phyloP scores from a whole-genome alignment of 495 filamentous ascomycete species.

The Penicillium coprophilum region DNA sequence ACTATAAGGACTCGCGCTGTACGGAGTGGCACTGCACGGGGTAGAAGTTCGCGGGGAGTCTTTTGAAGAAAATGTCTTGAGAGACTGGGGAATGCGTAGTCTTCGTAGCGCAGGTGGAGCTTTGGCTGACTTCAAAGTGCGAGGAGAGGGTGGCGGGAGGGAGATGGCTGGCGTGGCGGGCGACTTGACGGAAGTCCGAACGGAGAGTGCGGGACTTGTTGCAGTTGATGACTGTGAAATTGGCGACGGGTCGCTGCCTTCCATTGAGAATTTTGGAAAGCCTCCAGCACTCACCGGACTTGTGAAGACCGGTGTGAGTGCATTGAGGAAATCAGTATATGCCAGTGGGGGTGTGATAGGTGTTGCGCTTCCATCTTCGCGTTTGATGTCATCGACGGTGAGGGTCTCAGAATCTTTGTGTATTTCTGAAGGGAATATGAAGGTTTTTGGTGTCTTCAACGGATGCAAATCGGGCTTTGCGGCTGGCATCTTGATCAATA shows the following conservation, averaged over 20 bases:
- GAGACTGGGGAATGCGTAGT: not conserved
- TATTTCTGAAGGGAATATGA: conserved; percentile 3
- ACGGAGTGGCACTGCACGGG: not conserved
- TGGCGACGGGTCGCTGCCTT: conserved; percentile 37
- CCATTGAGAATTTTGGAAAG: conserved; percentile 35
- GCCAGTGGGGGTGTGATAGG: conserved; percentile 91
- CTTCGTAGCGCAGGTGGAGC: not conserved
- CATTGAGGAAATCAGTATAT: conserved; percentile 89
- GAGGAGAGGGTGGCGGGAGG: conserved; percentile 37
- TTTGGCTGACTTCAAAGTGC: not conserved
- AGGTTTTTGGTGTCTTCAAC: not conserved
- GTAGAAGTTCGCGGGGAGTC: not conserved
- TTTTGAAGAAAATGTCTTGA: not conserved
- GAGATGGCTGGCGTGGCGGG: conserved; percentile 28
- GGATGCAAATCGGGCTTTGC: not conserved
- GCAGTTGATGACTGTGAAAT: conserved; percentile 44
- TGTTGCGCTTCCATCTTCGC: conserved; percentile 60
- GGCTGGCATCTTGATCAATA: not conserved
- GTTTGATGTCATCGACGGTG: conserved; percentile 38
- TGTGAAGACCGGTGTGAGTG: conserved; percentile 64
- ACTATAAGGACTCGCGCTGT: not conserved
- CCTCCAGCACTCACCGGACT: conserved; percentile 39
- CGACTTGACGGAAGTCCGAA: conserved; percentile 21
- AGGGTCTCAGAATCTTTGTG: not conserved
- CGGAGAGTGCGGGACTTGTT: conserved; percentile 34